Percentiles rank a stretch among this genome's conserved stretches.
These are phyloP conservation scores for Salvia miltiorrhiza DNA, from an alignment of 257 asterid species.

Conservation along the genomic window DNA sequence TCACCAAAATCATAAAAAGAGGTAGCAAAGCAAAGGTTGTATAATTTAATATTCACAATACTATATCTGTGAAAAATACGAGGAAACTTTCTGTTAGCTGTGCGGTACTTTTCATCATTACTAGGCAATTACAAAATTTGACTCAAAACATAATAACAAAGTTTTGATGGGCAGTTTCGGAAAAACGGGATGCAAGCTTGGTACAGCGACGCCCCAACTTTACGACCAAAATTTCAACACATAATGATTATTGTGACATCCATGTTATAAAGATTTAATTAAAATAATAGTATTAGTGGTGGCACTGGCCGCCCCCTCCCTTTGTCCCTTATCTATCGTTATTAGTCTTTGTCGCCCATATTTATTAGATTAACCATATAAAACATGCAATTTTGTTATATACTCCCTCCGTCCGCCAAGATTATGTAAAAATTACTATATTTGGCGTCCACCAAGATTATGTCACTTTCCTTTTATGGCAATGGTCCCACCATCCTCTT, in stretches of 20 bases:
- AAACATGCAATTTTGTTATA: background rate
- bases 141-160: background rate
- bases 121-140: background rate
- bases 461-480: too few relatives aligned
- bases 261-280: background rate
- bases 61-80: background rate
- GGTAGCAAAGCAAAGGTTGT: background rate
- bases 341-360: conserved; percentile 18
- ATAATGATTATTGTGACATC: conserved; percentile 17
- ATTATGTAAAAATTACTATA: too few relatives aligned
- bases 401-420: too few relatives aligned
- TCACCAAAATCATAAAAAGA: background rate
- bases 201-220: background rate
- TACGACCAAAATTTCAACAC: conserved; percentile 22
- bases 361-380: background rate
- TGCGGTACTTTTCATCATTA: background rate
- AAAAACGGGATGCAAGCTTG: background rate
- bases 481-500: too few relatives aligned
- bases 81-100: background rate
- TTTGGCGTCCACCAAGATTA: too few relatives aligned
- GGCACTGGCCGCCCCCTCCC: conserved; percentile 19
- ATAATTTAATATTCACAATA: background rate
- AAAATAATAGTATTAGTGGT: background rate
- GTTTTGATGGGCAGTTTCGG: background rate
- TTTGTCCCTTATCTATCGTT: background rate